These are phyloP conservation scores for Xylaria sp. DNA, from an alignment of 2,329 filamentous ascomycete genomes.

Conservation along the genomic window DNA sequence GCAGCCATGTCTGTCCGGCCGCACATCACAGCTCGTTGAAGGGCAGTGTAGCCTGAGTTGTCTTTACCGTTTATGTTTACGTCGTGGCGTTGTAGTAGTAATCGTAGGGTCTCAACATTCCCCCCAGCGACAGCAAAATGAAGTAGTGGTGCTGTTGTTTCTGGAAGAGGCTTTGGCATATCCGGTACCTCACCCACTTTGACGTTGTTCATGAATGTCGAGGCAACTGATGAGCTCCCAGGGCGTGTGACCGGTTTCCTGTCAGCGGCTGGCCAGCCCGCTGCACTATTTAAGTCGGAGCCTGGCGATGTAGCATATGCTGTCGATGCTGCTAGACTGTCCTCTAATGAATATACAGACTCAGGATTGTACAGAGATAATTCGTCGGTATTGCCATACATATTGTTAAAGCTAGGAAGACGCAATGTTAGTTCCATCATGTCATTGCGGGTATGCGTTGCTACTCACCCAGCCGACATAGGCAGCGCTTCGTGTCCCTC, in stretches of 20 bases:
- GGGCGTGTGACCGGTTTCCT: slow-evolving; percentile 39
- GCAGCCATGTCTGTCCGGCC: slow-evolving; percentile 51
- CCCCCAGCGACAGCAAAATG: slow-evolving; percentile 51
- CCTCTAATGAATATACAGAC: slow-evolving; percentile 46
- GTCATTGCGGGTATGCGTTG: background rate
- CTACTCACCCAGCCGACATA: slow-evolving; percentile 43
- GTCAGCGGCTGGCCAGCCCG: slow-evolving; percentile 44
- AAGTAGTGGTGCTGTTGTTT: slow-evolving; percentile 49
- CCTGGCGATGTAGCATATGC: slow-evolving; percentile 48
- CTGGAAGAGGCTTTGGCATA: slow-evolving; percentile 44
- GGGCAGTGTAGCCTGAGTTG: slow-evolving; percentile 48
- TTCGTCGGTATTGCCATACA: slow-evolving; percentile 46
- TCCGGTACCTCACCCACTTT: slow-evolving; percentile 30
- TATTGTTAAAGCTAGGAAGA: slow-evolving; percentile 41
- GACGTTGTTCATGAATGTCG: slow-evolving; percentile 34
- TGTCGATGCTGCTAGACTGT: slow-evolving; percentile 42
- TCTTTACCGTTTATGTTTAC: slow-evolving; percentile 49
- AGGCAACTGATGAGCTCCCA: slow-evolving; percentile 43
- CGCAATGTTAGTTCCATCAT: slow-evolving; percentile 16
- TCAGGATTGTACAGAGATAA: slow-evolving; percentile 46
- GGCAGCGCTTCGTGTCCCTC: slow-evolving; percentile 44
- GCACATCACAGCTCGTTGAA: slow-evolving; percentile 49
- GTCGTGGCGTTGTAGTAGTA: slow-evolving; percentile 48
- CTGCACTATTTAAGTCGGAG: slow-evolving; percentile 44
- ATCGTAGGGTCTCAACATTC: slow-evolving; percentile 47